phyloP scores from a whole-genome alignment of 2,329 filamentous ascomycete genomes.

The Coniella lustricola region DNA sequence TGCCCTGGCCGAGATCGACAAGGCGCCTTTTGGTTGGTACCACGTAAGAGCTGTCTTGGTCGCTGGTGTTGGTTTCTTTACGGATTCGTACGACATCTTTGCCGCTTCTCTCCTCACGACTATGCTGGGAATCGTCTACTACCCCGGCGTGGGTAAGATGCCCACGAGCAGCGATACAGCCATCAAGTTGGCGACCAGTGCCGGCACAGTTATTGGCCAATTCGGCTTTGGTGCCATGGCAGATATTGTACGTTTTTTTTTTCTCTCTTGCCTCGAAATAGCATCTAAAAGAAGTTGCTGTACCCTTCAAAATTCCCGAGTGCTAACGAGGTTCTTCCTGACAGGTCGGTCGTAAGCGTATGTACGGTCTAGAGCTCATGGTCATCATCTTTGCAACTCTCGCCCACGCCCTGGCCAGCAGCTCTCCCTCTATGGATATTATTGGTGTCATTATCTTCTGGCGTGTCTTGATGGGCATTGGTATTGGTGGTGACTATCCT shows the following conservation, averaged over 20 bases:
- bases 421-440: constrained; percentile 55
- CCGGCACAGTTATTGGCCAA: constrained; percentile 78
- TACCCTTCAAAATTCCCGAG: too few relatives aligned
- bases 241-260: constrained; percentile 37
- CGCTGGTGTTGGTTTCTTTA: constrained; percentile 83
- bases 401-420: constrained; percentile 60
- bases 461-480: constrained; percentile 68
- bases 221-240: constrained; percentile 72
- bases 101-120: constrained; percentile 64
- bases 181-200: constrained; percentile 79
- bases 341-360: constrained; percentile 39
- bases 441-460: constrained; percentile 70
- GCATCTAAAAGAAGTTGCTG: too few relatives aligned
- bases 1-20: constrained; percentile 75
- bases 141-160: constrained; percentile 50
- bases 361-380: constrained; percentile 70
- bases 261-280: neutral
- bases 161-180: constrained; percentile 65
- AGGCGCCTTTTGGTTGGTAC: constrained; percentile 77
- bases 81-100: constrained; percentile 71
- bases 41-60: constrained; percentile 72
- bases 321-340: too few relatives aligned
- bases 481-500: constrained; percentile 74
- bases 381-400: constrained; percentile 74
- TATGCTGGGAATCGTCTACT: constrained; percentile 77